Percentiles rank a stretch among this genome's conserved stretches.
These are phyloP conservation scores for Venustampulla echinocandica DNA, from an alignment of 495 filamentous ascomycete species.

Conservation along the genomic window DNA sequence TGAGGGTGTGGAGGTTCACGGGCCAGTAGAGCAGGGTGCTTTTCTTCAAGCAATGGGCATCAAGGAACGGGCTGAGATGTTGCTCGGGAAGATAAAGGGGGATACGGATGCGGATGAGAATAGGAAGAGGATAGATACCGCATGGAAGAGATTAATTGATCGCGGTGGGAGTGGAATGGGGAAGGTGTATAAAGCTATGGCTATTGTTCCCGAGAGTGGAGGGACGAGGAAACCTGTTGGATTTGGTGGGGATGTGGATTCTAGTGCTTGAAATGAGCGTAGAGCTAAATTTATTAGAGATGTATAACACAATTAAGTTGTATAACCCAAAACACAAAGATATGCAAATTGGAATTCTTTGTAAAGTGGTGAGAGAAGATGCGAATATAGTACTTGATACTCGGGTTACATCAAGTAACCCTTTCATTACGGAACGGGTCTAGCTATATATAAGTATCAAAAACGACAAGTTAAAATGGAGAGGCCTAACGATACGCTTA, in stretches of 20 bases:
- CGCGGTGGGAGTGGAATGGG: conserved; percentile 77
- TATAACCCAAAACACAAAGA: no score
- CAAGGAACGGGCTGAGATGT: conserved; percentile 59
- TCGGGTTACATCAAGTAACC: no score
- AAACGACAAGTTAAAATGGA: no score
- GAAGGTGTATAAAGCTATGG: conserved; percentile 84
- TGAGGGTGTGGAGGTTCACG: conserved; percentile 80
- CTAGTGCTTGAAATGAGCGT: no score
- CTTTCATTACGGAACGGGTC: no score
- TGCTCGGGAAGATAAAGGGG: conserved; percentile 40
- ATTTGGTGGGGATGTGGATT: conserved; percentile 71
- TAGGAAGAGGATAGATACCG: conserved; percentile 54
- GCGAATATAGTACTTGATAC: no score
- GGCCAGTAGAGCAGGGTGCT: conserved; percentile 76
- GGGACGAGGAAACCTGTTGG: conserved; percentile 73
- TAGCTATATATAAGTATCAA: no score
- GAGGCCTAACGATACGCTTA: no score
- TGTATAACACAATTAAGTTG: no score
- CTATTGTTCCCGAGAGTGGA: conserved; percentile 74
- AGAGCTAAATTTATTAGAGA: no score
- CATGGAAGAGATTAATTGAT: conserved; percentile 74
- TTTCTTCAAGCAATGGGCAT: conserved; percentile 79
- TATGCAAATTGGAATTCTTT: no score
- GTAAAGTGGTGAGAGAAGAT: no score
- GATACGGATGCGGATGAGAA: conserved; percentile 36